Evolutionary conservation across 192 early-diverging fungal genomes (phyloP).

Genomic region (Diversispora epigaea): DNA sequence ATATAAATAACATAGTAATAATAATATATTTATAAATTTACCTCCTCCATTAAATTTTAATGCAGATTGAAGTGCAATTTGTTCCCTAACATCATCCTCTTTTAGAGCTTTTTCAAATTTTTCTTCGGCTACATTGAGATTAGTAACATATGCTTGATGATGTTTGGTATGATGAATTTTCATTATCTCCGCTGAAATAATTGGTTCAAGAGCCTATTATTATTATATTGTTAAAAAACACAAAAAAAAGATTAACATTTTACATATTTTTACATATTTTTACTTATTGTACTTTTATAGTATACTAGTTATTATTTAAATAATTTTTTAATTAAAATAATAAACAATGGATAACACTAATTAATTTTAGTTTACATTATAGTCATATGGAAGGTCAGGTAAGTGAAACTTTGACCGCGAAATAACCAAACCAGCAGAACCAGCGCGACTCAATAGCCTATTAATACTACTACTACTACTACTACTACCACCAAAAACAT

Average conservation of each 20-base stretch:
- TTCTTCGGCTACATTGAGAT: constrained; percentile 89
- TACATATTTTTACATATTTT: background rate
- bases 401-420: constrained; percentile 72
- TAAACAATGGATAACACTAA: background rate
- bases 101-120: constrained; percentile 72
- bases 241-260: background rate
- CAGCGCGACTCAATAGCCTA: too few relatives aligned
- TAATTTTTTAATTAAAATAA: background rate
- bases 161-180: constrained; percentile 92
- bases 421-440: background rate
- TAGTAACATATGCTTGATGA: constrained; percentile 88
- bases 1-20: too few relatives aligned
- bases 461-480: too few relatives aligned
- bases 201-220: constrained; percentile 83
- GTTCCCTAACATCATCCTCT: constrained; percentile 67
- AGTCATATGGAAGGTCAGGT: constrained; percentile 84
- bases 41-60: constrained; percentile 95
- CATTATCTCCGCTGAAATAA: constrained; percentile 94
- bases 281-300: too few relatives aligned
- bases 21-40: constrained; percentile 27
- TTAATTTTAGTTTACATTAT: constrained; percentile 58
- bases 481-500: too few relatives aligned
- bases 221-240: background rate
- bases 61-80: constrained; percentile 75
- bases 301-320: background rate